Evolutionary conservation across 2,329 filamentous ascomycete genomes (phyloP), one percentile per base, ranked within the genome.

Genomic region (Scedosporium dehoogii): DNA sequence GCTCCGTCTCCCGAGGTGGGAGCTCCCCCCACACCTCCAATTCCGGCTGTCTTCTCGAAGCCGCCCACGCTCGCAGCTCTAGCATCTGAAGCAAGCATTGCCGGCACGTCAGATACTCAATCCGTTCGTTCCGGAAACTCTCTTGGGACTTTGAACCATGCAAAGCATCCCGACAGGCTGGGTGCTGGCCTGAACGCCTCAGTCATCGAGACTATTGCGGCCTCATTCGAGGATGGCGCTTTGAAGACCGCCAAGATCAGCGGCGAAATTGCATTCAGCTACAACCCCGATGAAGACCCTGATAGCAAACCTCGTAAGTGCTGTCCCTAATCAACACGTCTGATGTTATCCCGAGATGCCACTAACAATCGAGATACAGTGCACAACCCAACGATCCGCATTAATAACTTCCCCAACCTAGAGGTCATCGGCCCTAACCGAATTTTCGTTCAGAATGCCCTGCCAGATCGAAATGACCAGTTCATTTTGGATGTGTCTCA

Each of bases 361-460:
- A 10, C 33, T 38, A 38, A 38, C 33, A 3, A 38, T 58, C 66
- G 12, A 6, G 10, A 18, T 41, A 29, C 53, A 58, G 60, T 42
- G 85, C 82, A 75, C 21, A 77, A 78, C 33, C 83, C 92, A 69
- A 87, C 79, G 1, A 88, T 97, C 67, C 87, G 90, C 21, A 84
- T 99, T 64, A 91, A 96, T 69, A 94, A 96, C 71, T 96, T 96
- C 71, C 76, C 87, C 9, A 82, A 84, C n/a, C 82, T 99, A 5
- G 94, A 97, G 69, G 92, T 91, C 69, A 92, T 99, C 63, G 92
- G 92, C 0, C 92, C 92, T 1, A 99, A 99, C 72, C 91, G 91
- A 53, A 90, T 92, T 63, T 96, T 97, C 74, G 86, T 97, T 60
- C 85, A 87, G 38, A 88, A 91, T 67, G 79, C 83, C 4, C 75